phyloP scores from a whole-genome alignment of 2,329 filamentous ascomycete species.

The Colletotrichum paranaense region DNA sequence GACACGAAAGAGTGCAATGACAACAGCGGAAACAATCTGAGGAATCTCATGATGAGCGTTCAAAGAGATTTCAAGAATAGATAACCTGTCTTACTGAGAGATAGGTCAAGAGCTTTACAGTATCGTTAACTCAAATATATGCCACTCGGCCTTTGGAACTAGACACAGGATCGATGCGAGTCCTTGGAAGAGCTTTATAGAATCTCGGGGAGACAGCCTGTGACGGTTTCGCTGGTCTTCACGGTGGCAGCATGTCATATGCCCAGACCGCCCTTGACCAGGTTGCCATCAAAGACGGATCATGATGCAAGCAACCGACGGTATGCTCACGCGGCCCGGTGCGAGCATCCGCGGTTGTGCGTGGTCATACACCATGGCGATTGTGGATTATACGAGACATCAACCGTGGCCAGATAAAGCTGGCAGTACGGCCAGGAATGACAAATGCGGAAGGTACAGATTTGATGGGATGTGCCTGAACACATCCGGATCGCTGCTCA shows the following conservation, averaged over 20 bases:
- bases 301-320: constrained; percentile 22
- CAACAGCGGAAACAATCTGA: neutral
- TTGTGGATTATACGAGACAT: constrained; percentile 1
- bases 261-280: neutral
- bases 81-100: neutral
- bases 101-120: neutral
- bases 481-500: neutral
- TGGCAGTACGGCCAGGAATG: neutral
- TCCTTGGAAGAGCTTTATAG: neutral
- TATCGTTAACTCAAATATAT: neutral
- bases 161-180: neutral
- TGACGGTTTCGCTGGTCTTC: no score
- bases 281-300: neutral
- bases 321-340: constrained; percentile 22
- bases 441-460: neutral
- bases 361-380: neutral
- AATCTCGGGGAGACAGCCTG: neutral
- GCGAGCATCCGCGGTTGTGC: constrained; percentile 21
- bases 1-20: constrained; percentile 1
- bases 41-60: constrained; percentile 7
- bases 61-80: neutral
- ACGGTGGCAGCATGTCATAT: neutral
- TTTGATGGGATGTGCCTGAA: constrained; percentile 18
- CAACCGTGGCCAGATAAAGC: neutral
- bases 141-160: neutral